Conservation (phyloP, 169 alveolate species). For the Cryptosporidium sp. region DNA sequence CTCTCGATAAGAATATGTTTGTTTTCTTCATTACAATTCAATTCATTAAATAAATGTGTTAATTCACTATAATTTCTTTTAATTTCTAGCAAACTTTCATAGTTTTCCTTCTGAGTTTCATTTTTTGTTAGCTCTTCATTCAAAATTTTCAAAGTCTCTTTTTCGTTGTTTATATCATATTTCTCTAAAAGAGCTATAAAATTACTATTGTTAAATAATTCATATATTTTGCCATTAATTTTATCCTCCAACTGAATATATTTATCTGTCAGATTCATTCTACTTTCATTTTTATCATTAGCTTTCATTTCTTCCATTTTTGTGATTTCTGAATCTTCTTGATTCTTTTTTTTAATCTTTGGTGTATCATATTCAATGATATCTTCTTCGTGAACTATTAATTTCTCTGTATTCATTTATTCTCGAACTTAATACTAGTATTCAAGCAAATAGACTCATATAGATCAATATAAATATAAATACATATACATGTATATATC, state of each 20-base stretch:
- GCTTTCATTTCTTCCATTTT: background rate
- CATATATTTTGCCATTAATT: conserved; percentile 12
- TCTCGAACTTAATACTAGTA: background rate
- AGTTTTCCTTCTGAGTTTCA: conserved; percentile 20
- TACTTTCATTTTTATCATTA: conserved; percentile 13
- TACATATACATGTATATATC: too few species aligned
- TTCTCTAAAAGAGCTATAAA: conserved; percentile 36
- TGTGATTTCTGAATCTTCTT: background rate
- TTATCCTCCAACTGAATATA: conserved; percentile 15
- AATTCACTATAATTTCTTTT: conserved; percentile 22
- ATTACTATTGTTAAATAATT: conserved; percentile 11
- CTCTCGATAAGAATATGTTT: conserved; percentile 8
- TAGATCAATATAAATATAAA: background rate
- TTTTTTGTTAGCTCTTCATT: background rate
- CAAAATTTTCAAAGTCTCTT: background rate
- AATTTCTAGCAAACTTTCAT: conserved; percentile 2
- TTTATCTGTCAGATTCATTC: background rate
- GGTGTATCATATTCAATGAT: conserved; percentile 20
- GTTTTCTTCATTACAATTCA: background rate
- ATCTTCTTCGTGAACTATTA: background rate
- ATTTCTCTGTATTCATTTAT: background rate
- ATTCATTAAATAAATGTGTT: background rate
- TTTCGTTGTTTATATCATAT: conserved; percentile 17
- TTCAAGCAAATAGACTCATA: background rate
- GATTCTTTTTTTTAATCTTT: background rate